These are phyloP conservation scores for Teratosphaeriaceae sp. DNA, from an alignment of 2,329 filamentous ascomycete genomes.

Conservation along the genomic window DNA sequence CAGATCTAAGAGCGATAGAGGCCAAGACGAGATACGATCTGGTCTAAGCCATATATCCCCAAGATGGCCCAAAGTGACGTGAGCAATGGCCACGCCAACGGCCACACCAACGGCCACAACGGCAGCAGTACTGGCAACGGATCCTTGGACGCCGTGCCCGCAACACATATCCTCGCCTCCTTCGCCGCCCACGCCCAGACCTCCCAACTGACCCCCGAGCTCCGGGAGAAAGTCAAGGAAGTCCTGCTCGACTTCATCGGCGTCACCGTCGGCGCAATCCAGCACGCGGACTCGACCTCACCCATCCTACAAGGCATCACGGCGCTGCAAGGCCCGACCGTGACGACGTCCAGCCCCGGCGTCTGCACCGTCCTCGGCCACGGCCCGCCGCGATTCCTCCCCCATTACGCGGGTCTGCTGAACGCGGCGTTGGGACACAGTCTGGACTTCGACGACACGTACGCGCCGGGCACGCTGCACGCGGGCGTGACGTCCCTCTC, in stretches of 20 bases:
- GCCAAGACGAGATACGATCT: too few relatives aligned
- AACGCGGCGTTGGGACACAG: constrained; percentile 39
- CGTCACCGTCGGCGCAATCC: constrained; percentile 20
- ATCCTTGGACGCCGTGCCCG: constrained; percentile 14
- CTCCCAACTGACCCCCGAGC: constrained; percentile 14
- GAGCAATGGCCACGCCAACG: constrained; percentile 5
- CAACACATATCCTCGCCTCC: constrained; percentile 19
- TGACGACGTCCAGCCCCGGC: constrained; percentile 11
- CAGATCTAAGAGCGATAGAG: neutral
- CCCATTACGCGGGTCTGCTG: constrained; percentile 36
- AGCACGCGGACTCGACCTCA: constrained; percentile 21
- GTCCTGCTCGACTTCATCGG: constrained; percentile 27
- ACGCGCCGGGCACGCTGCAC: constrained; percentile 36
- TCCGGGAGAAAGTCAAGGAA: constrained; percentile 24
- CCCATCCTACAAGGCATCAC: constrained; percentile 21
- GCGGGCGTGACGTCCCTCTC: constrained; percentile 36
- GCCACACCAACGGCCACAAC: constrained; percentile 6
- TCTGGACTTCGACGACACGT: constrained; percentile 42
- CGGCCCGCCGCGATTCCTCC: constrained; percentile 27
- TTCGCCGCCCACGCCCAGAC: constrained; percentile 20
- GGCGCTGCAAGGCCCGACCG: constrained; percentile 18
- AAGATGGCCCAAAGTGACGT: neutral
- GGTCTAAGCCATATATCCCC: too few relatives aligned
- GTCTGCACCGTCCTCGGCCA: constrained; percentile 31
- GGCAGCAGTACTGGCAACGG: too few relatives aligned